phyloP scores from a whole-genome alignment of 805 yeast genomes.

The Suhomyces prunicola region DNA sequence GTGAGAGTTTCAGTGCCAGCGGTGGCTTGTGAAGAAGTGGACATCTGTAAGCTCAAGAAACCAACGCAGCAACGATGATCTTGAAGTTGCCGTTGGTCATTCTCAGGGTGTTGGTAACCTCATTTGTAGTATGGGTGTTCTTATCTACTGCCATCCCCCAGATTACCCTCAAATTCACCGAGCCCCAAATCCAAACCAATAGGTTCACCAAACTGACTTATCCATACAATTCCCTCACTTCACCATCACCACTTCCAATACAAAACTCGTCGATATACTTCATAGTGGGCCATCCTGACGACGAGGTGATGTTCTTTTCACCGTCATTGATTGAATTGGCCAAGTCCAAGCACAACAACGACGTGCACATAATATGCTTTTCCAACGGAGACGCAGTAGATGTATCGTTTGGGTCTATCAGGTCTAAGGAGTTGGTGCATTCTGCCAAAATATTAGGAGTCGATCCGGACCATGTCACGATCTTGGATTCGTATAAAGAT shows the following conservation, averaged over 20 bases:
- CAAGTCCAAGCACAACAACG: conserved; percentile 47
- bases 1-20: not conserved
- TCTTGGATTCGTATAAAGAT: conserved; percentile 53
- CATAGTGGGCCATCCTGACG: conserved; percentile 95
- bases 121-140: conserved; percentile 37
- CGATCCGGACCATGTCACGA: conserved; percentile 35
- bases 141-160: conserved; percentile 43
- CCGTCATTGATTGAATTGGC: conserved; percentile 63
- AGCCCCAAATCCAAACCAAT: conserved; percentile 25
- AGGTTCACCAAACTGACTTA: conserved; percentile 21
- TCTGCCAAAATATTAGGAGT: conserved; percentile 58
- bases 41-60: not conserved
- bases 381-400: conserved; percentile 67
- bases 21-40: not conserved
- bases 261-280: conserved; percentile 42
- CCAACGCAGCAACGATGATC: conserved; percentile 3
- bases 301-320: conserved; percentile 95
- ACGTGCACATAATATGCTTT: conserved; percentile 61
- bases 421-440: conserved; percentile 56
- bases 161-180: conserved; percentile 24
- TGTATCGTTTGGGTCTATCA: conserved; percentile 63
- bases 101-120: conserved; percentile 15
- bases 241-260: conserved; percentile 31
- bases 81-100: conserved; percentile 7
- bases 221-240: conserved; percentile 37